Evolutionary conservation across 202 grass and related monocot species (phyloP).

Genomic region (Hordeum pubiflorum): DNA sequence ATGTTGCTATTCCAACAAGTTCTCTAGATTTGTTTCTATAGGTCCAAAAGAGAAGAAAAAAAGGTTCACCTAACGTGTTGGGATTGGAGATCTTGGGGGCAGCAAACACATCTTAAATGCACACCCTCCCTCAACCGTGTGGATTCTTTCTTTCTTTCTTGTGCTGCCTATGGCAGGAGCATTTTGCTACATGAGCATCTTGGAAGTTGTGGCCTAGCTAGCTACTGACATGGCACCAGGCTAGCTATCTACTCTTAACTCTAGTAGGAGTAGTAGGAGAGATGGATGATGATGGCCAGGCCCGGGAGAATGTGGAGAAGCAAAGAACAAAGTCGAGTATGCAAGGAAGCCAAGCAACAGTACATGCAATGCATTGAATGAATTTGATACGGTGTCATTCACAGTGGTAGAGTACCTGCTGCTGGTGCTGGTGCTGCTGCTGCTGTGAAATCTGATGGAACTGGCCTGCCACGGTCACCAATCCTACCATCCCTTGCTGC

Average conservation of each 20-base stretch:
- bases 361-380: neutral
- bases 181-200: constrained; percentile 43
- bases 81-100: constrained; percentile 40
- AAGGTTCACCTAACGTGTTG: constrained; percentile 29
- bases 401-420: constrained; percentile 18
- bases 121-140: neutral
- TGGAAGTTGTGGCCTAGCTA: constrained; percentile 41
- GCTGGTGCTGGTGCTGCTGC: constrained; percentile 18
- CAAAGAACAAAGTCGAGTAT: neutral
- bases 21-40: neutral
- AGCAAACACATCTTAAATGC: constrained; percentile 36
- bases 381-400: neutral
- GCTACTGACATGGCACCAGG: constrained; percentile 29
- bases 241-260: constrained; percentile 1
- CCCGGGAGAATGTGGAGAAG: neutral
- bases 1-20: neutral
- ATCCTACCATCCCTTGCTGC: neutral
- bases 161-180: constrained; percentile 16
- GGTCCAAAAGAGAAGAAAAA: neutral
- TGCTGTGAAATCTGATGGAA: constrained; percentile 30
- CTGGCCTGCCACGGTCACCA: constrained; percentile 26
- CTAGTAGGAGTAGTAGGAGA: neutral
- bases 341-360: neutral
- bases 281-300: neutral
- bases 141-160: constrained; percentile 3